phyloP scores from a whole-genome alignment of 2,329 filamentous ascomycete species.

The Aspergillus awamori region DNA sequence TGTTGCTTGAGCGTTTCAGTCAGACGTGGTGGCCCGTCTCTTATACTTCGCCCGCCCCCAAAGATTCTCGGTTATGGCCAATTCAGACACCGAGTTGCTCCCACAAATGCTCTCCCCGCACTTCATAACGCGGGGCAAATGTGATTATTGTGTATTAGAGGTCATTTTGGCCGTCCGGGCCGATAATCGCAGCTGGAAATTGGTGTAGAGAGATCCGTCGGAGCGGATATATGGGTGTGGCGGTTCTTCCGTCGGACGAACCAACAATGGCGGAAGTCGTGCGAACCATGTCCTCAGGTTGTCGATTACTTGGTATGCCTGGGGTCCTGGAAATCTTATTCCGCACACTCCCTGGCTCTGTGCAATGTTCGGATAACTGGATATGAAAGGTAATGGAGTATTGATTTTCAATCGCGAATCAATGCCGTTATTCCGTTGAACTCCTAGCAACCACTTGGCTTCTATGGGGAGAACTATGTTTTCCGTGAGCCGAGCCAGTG shows the following conservation, averaged over 20 bases:
- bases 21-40: slow-evolving; percentile 3
- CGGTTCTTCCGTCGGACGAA: slow-evolving; percentile 1
- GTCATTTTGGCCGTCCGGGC: neutral
- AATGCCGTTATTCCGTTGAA: neutral
- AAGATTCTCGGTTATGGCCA: neutral
- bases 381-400: neutral
- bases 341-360: neutral
- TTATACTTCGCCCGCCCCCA: slow-evolving; percentile 3
- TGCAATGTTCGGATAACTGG: neutral
- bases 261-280: neutral
- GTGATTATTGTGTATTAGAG: neutral
- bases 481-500: neutral
- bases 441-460: neutral
- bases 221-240: slow-evolving; percentile 6
- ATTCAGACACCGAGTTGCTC: neutral
- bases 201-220: slow-evolving; percentile 2
- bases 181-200: neutral
- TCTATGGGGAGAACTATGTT: neutral
- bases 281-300: neutral
- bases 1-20: neutral
- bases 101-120: neutral
- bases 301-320: neutral
- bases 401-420: neutral
- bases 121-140: slow-evolving; percentile 4
- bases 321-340: neutral